Evolutionary conservation across 371 early-diverging fungal genomes (phyloP), one percentile per base, ranked within the genome.

Genomic region (Mortierella sp.): DNA sequence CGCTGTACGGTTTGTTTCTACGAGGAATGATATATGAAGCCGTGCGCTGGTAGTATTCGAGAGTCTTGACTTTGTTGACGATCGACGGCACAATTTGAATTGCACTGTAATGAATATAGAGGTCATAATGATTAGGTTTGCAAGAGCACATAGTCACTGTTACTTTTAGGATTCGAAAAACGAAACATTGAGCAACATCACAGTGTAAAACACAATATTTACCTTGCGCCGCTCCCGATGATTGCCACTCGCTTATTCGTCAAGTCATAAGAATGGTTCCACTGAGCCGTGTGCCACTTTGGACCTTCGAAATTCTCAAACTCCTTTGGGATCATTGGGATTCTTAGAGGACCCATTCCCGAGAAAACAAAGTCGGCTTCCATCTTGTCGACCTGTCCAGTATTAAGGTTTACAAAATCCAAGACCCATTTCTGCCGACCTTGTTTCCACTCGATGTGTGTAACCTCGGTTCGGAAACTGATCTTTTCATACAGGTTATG

Each of bases 191-290:
- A 28, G 28, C 28, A 28, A 28, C 2, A 28, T 28, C 28, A n/a
- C n/a, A n/a, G n/a, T 28, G 28, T 32, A 10, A 48, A 32, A 19
- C 33, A 3, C 59, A 11, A 16, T 53, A 15, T 60, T 61, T 85
- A 86, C 85, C 86, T 85, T 57, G 87, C 82, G 9, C 89, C 87
- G 65, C 86, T 86, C n/a, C 87, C 87, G 24, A 88, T 71, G 3
- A 88, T 60, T 7, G 85, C 89, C 5, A 88, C 74, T 0, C 86
- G 77, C 45, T 88, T 88, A 55, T 67, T 63, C n/a, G 79, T 84
- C 67, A 84, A 73, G 62, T 87, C 87, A 33, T 84, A 58, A 3
- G 73, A 72, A 21, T 65, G 22, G 66, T 87, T 84, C 88, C 88
- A 88, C 7, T 72, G 53, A 7, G 84, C 84, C 1, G 88, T 83